Percentiles rank a stretch among this genome's conserved stretches.
phyloP scores from a whole-genome alignment of 78 protist species.

The Salpingoeca rosetta region DNA sequence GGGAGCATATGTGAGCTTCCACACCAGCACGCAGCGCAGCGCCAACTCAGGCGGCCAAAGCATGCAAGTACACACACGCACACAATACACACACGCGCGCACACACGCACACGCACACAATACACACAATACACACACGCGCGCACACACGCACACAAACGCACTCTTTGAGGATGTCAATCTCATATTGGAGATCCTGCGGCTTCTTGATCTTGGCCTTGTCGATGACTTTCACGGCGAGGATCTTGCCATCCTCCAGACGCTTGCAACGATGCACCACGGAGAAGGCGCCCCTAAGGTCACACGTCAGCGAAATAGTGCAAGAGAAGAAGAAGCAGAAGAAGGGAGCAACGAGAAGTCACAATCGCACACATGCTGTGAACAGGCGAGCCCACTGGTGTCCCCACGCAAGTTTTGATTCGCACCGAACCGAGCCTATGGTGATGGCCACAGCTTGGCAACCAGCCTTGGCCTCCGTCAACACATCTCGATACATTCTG shows the following conservation, averaged over 20 bases:
- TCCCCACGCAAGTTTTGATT: background rate
- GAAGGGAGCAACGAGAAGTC: background rate
- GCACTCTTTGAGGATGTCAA: background rate
- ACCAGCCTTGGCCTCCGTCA: too few relatives aligned
- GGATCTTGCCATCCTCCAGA: background rate
- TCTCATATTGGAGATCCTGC: background rate
- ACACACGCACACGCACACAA: background rate
- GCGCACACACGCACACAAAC: background rate
- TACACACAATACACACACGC: background rate
- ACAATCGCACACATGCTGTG: background rate
- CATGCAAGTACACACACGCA: background rate
- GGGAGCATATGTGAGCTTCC: too few relatives aligned
- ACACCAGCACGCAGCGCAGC: too few relatives aligned
- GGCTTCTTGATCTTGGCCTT: background rate
- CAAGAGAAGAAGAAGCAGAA: background rate
- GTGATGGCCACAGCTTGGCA: too few relatives aligned
- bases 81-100: background rate
- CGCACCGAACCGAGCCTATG: too few relatives aligned
- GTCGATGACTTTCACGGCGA: constrained; percentile 10
- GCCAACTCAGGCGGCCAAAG: too few relatives aligned
- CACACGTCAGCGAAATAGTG: background rate
- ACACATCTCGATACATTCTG: background rate
- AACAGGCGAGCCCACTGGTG: background rate
- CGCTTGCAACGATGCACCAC: background rate
- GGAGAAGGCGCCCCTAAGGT: background rate